phyloP scores from a whole-genome alignment of 164 flowering plant genomes.

The Brasenia schreberi region DNA sequence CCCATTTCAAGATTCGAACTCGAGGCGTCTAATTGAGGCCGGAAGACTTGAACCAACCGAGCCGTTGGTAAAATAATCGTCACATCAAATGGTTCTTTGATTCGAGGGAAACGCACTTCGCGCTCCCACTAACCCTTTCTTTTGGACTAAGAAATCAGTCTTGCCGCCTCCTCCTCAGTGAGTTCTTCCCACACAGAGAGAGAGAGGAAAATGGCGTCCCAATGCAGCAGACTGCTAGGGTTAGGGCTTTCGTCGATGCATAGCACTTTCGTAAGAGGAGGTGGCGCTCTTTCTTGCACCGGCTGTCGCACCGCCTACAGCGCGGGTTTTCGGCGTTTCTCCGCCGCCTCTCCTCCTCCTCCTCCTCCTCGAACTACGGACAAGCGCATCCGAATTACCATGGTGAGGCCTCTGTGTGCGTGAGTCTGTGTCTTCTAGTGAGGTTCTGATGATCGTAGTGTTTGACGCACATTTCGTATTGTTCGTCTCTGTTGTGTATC shows the following conservation, averaged over 20 bases:
- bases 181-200: background rate
- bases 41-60: too few species aligned
- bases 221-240: background rate
- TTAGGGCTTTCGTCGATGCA: background rate
- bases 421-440: background rate
- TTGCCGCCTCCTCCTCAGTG: too few species aligned
- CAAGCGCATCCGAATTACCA: background rate
- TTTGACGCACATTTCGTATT: too few species aligned
- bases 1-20: too few species aligned
- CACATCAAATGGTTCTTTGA: too few species aligned
- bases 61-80: too few species aligned
- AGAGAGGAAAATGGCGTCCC: background rate
- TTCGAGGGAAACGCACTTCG: too few species aligned
- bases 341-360: background rate
- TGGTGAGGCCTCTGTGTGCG: background rate
- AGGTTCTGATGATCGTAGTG: background rate
- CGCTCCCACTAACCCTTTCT: too few species aligned
- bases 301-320: background rate
- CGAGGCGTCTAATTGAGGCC: too few species aligned
- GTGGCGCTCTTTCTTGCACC: background rate
- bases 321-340: background rate
- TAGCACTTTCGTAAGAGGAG: background rate
- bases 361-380: background rate
- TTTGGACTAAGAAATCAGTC: too few species aligned
- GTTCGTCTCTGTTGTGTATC: too few species aligned